These are phyloP conservation scores for Trichoderma reesei DNA, from an alignment of 495 filamentous ascomycete genomes.

Conservation along the genomic window DNA sequence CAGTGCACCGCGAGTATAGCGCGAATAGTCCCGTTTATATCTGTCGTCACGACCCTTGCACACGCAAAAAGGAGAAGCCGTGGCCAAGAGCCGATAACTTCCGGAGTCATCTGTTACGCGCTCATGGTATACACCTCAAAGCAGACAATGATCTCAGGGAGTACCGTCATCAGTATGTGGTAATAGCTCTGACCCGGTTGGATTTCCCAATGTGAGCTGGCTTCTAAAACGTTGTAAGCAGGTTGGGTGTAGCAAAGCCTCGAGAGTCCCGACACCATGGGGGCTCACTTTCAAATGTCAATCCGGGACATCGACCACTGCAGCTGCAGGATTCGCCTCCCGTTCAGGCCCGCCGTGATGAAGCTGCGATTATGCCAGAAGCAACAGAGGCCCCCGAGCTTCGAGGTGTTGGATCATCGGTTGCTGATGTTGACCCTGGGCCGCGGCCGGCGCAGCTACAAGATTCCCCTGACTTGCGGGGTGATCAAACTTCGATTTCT, in stretches of 20 bases:
- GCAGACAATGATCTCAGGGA: slow-evolving; percentile 30
- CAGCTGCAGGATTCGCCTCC: not conserved
- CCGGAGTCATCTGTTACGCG: slow-evolving; percentile 69
- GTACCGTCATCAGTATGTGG: not conserved
- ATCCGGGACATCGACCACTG: not conserved
- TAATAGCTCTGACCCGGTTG: not conserved
- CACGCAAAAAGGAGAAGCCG: slow-evolving; percentile 52
- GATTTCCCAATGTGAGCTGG: too few species aligned
- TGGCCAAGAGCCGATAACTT: slow-evolving; percentile 94
- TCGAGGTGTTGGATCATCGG: slow-evolving; percentile 14
- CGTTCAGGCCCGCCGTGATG: not conserved
- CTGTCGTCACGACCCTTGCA: slow-evolving; percentile 56
- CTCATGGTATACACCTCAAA: slow-evolving; percentile 41
- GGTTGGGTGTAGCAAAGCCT: not conserved
- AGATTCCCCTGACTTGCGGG: not conserved
- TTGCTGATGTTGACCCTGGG: not conserved
- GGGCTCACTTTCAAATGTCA: not conserved
- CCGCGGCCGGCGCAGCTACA: not conserved
- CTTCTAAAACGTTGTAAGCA: not conserved
- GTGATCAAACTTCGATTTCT: not conserved
- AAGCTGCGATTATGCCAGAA: not conserved
- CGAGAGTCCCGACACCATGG: not conserved
- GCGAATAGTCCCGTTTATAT: slow-evolving; percentile 50
- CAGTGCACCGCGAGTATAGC: slow-evolving; percentile 47
- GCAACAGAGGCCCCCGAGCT: slow-evolving; percentile 3